phyloP scores from a whole-genome alignment of 352 stramenopile species.

The Discostella stelligera region DNA sequence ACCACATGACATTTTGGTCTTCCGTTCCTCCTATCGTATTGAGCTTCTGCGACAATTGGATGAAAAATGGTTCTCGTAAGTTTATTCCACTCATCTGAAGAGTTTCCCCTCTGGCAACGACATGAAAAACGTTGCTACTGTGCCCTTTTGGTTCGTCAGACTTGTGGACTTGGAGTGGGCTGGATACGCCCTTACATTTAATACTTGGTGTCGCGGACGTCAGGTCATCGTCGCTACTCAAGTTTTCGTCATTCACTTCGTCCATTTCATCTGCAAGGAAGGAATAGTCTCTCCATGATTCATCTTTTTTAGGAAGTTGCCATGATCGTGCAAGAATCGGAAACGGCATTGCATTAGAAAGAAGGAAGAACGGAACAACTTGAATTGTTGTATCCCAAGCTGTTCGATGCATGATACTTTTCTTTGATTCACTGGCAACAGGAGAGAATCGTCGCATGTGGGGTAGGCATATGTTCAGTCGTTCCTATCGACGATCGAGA shows the following conservation, averaged over 20 bases:
- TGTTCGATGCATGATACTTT: slow-evolving; percentile 23
- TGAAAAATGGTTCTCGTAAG: slow-evolving; percentile 45
- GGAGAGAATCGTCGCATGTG: slow-evolving; percentile 2
- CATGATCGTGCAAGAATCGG: slow-evolving; percentile 35
- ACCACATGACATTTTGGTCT: slow-evolving; percentile 33
- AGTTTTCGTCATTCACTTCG: slow-evolving; percentile 19
- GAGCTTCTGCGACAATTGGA: slow-evolving; percentile 52
- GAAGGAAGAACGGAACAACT: slow-evolving; percentile 53
- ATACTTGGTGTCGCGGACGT: slow-evolving; percentile 34
- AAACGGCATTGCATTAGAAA: slow-evolving; percentile 55
- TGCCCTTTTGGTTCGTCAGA: slow-evolving; percentile 10
- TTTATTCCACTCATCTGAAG: slow-evolving; percentile 58
- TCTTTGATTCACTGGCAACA: slow-evolving; percentile 22
- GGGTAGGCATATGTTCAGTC: slow-evolving; percentile 11
- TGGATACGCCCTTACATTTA: slow-evolving; percentile 17
- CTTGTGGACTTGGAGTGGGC: slow-evolving; percentile 34
- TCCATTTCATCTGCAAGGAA: slow-evolving; percentile 5
- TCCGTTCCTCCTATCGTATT: slow-evolving; percentile 1
- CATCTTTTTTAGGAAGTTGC: slow-evolving; percentile 42
- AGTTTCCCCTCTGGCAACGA: slow-evolving; percentile 39
- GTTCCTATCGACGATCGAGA: slow-evolving; percentile 17
- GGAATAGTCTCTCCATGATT: slow-evolving; percentile 37
- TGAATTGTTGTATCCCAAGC: slow-evolving; percentile 44
- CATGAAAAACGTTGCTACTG: slow-evolving; percentile 18
- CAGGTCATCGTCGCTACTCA: slow-evolving; percentile 45